Evolutionary conservation across 176 grass and related monocot genomes (phyloP).

Genomic region (Phoenix dactylifera): DNA sequence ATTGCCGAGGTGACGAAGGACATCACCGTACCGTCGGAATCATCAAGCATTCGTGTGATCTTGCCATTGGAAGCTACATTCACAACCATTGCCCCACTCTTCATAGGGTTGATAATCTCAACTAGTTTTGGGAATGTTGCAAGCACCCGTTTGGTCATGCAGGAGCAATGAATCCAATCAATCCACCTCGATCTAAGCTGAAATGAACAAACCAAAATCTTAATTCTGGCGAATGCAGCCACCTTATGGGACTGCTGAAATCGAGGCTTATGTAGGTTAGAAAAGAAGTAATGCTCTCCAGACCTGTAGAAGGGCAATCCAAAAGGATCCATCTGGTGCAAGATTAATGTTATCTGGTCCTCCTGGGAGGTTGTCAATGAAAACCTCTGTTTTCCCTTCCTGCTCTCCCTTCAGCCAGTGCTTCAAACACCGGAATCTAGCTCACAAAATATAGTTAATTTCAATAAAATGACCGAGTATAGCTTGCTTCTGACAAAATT

Average conservation of each 20-base stretch:
- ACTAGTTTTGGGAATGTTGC: constrained; percentile 34
- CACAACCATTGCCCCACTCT: constrained; percentile 34
- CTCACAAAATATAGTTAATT: not conserved
- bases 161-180: constrained; percentile 27
- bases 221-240: not conserved
- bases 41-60: constrained; percentile 43
- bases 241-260: too few species aligned
- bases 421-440: constrained; percentile 48
- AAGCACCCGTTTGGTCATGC: constrained; percentile 25
- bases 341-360: constrained; percentile 60
- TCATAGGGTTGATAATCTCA: not conserved
- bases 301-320: constrained; percentile 57
- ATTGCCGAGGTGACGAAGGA: constrained; percentile 44
- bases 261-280: not conserved
- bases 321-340: constrained; percentile 66
- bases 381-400: constrained; percentile 33
- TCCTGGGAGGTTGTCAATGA: constrained; percentile 63
- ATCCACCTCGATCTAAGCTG: constrained; percentile 25
- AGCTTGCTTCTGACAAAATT: too few species aligned
- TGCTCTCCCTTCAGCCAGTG: constrained; percentile 66
- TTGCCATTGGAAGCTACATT: constrained; percentile 47
- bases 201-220: not conserved
- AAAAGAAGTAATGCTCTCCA: not conserved
- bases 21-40: constrained; percentile 40
- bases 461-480: too few species aligned